A percentile compares a stretch with the other conserved stretches of the same genome.
Conservation (phyloP, 2,329 filamentous ascomycete species). For the Aspergillus sp. region DNA sequence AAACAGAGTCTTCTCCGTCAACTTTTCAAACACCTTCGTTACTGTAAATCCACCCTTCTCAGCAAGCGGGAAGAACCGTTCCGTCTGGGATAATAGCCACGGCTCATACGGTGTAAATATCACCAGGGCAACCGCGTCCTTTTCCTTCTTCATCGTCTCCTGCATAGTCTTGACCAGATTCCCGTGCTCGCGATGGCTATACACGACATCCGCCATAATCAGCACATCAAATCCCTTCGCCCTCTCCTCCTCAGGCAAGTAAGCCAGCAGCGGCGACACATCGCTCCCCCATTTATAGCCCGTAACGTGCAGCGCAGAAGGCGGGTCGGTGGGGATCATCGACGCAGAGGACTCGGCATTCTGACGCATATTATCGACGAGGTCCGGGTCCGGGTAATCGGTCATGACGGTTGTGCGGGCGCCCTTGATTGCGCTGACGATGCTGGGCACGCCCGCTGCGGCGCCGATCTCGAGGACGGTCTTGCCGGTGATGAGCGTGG, state of each 20-base stretch:
- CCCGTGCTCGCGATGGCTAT: conserved; percentile 83
- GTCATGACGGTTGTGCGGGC: conserved; percentile 72
- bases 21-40: conserved; percentile 75
- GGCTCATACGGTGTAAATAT: conserved; percentile 95
- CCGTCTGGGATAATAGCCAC: conserved; percentile 81
- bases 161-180: conserved; percentile 73
- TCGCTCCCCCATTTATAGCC: conserved; percentile 85
- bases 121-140: conserved; percentile 68
- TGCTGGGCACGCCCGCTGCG: conserved; percentile 78
- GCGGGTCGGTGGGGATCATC: conserved; percentile 35
- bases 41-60: conserved; percentile 70
- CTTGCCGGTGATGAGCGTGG: conserved; percentile 59
- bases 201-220: conserved; percentile 84
- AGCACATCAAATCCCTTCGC: conserved; percentile 68
- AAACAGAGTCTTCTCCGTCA: conserved; percentile 85
- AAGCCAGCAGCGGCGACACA: conserved; percentile 56
- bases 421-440: conserved; percentile 72
- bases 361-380: conserved; percentile 75
- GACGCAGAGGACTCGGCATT: conserved; percentile 65
- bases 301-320: conserved; percentile 54
- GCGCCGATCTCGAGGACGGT: conserved; percentile 88
- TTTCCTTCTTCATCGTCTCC: conserved; percentile 60
- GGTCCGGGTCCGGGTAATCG: conserved; percentile 81
- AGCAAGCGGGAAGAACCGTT: conserved; percentile 81
- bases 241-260: conserved; percentile 48